phyloP scores from a whole-genome alignment of 1,139 yeast genomes.

The Taiozyma sp. region DNA sequence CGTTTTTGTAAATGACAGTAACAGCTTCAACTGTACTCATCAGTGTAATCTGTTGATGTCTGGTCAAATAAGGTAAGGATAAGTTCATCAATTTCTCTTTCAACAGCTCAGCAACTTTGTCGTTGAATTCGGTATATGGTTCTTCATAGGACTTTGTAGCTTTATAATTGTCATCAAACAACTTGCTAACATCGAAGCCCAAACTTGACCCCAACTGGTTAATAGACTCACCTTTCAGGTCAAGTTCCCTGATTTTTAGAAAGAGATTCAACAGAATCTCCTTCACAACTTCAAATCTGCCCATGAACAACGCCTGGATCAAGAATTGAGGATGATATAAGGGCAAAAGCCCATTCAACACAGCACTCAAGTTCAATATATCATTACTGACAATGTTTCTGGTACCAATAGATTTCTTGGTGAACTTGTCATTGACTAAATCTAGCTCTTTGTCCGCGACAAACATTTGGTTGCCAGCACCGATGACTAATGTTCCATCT shows the following conservation, averaged over 20 bases:
- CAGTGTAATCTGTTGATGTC: conserved; percentile 88
- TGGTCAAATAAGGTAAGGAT: conserved; percentile 74
- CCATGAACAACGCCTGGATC: conserved; percentile 70
- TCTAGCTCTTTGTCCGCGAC: conserved; percentile 72
- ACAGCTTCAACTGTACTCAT: conserved; percentile 65
- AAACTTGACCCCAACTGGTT: conserved; percentile 33
- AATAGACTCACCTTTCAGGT: conserved; percentile 34
- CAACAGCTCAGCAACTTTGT: conserved; percentile 44
- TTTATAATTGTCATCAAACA: conserved; percentile 25
- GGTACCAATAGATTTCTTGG: conserved; percentile 43
- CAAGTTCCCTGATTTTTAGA: conserved; percentile 45
- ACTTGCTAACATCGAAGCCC: conserved; percentile 30
- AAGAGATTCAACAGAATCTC: conserved; percentile 53
- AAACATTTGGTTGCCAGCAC: conserved; percentile 86
- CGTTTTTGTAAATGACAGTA: conserved; percentile 45
- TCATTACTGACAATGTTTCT: conserved; percentile 43
- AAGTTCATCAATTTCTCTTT: conserved; percentile 57
- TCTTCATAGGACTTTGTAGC: conserved; percentile 29
- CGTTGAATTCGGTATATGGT: conserved; percentile 40
- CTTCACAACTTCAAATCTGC: conserved; percentile 53
- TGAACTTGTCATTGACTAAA: conserved; percentile 43
- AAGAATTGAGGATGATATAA: conserved; percentile 88
- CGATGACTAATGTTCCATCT: conserved; percentile 75
- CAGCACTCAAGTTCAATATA: conserved; percentile 62
- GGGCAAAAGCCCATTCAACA: conserved; percentile 86